Base-by-base conservation (phyloP, 352 stramenopile genomes). In the Phytopythium helicoides region DNA sequence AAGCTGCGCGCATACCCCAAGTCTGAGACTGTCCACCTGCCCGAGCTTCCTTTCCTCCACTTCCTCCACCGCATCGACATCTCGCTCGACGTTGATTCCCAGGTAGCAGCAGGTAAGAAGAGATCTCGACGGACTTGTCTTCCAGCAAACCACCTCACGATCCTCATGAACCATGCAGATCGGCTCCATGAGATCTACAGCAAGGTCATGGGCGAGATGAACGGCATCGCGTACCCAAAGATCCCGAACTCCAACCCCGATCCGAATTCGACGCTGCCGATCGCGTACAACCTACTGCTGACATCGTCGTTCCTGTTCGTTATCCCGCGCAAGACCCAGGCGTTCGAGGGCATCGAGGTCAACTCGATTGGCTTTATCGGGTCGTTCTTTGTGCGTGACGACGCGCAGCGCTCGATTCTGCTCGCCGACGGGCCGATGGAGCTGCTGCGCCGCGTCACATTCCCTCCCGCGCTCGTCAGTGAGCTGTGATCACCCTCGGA, bases 281-380 rank as follows among this genome's bases (percentile, higher is more conserved):
- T 90, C 21, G 76, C 83, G 19, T 92, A 92, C 70, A 94, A 94
- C 37, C 35, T 92, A 44, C 56, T 93, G 40, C 58, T 93, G 28
- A 93, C 83, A n/a, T 53, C 54, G 34, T 81, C 73, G 38, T 90
- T 90, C 58, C 55, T 93, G 39, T 80, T 90, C 35, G 40, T 93
- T 37, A 73, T 90, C 45, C 83, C 78, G 25, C 79, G 83, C 37
- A 78, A 73, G 49, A 58, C 53, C 6, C 73, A 81, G 31, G 45
- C 66, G 19, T 74, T 75, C 36, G 66, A 79, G 3, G 73, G 73
- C 60, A 90, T 93, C 48, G 83, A 93, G 59, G 81, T 93, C 40
- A 92, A 93, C 60, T 89, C 78, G 11, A 91, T 93, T 47, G 83
- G 81, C 56, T 92, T 92, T 52, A 86, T 86, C 35, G 83, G 83